Evolutionary conservation across 495 filamentous ascomycete genomes (phyloP).

Genomic region (Aspergillus diversus): DNA sequence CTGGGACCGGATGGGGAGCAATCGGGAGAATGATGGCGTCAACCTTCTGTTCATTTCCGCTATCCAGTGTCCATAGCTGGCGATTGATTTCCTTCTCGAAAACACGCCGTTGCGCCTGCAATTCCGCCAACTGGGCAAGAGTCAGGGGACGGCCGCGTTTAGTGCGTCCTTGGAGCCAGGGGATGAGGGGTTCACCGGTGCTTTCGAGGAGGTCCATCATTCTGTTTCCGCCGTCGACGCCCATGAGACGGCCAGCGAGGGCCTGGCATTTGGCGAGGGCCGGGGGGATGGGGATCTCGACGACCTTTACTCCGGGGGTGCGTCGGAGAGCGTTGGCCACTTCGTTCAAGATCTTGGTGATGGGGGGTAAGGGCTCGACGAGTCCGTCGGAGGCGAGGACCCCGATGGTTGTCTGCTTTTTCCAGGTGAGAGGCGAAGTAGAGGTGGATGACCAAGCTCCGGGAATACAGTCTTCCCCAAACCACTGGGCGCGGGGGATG

Average conservation of each 20-base stretch:
- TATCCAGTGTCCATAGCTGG: constrained; percentile 53
- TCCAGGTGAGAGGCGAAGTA: constrained; percentile 15
- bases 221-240: constrained; percentile 53
- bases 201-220: constrained; percentile 59
- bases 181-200: constrained; percentile 58
- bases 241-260: constrained; percentile 60
- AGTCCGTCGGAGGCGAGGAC: constrained; percentile 61
- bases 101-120: constrained; percentile 53
- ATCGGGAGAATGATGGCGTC: constrained; percentile 61
- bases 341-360: constrained; percentile 56
- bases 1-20: constrained; percentile 64
- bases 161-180: constrained; percentile 58
- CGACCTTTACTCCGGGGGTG: constrained; percentile 51
- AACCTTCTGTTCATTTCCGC: constrained; percentile 33
- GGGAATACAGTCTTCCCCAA: constrained; percentile 54
- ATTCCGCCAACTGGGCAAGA: constrained; percentile 47
- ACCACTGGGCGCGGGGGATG: constrained; percentile 49
- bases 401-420: constrained; percentile 48
- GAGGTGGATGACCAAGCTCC: constrained; percentile 47
- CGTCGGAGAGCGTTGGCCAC: constrained; percentile 46
- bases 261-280: constrained; percentile 55
- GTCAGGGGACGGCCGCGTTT: constrained; percentile 44
- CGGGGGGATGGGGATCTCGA: constrained; percentile 54
- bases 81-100: constrained; percentile 56
- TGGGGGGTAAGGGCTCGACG: constrained; percentile 61